phyloP scores from a whole-genome alignment of 805 yeast species.

The Candida chauliodis region DNA sequence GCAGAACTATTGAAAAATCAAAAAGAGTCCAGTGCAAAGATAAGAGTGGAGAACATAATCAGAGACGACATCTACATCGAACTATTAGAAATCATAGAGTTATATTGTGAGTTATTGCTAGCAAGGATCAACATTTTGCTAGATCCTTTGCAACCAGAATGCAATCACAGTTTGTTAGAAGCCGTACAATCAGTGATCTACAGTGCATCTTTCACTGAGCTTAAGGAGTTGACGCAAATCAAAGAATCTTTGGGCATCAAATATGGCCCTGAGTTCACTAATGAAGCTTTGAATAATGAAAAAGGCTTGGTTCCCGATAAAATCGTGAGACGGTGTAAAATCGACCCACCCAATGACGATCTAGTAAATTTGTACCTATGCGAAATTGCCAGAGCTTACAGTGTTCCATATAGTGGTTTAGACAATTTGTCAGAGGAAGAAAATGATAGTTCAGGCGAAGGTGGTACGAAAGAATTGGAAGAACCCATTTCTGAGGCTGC shows the following conservation, averaged over 20 bases:
- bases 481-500: constrained; percentile 24
- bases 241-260: constrained; percentile 59
- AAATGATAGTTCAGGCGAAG: constrained; percentile 22
- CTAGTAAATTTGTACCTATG: constrained; percentile 67
- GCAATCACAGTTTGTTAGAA: constrained; percentile 66
- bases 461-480: constrained; percentile 16
- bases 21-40: constrained; percentile 78
- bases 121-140: constrained; percentile 69
- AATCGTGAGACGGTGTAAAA: constrained; percentile 56
- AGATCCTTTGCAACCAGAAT: constrained; percentile 32
- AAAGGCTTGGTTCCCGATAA: constrained; percentile 61
- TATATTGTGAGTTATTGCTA: constrained; percentile 75
- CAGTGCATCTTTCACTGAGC: constrained; percentile 69
- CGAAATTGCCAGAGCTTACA: constrained; percentile 79
- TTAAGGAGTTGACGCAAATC: constrained; percentile 63
- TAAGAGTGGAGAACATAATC: constrained; percentile 79
- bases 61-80: constrained; percentile 80
- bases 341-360: constrained; percentile 62
- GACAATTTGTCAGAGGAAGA: constrained; percentile 21
- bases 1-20: constrained; percentile 69
- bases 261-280: constrained; percentile 67
- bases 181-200: constrained; percentile 69
- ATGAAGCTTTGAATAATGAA: constrained; percentile 48
- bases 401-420: constrained; percentile 63
- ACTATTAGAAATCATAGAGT: constrained; percentile 70